Percentiles rank a stretch among this genome's conserved stretches.
Evolutionary conservation across 2,329 filamentous ascomycete species (phyloP).

Genomic region (Cladosporium austrohemisphaericum): DNA sequence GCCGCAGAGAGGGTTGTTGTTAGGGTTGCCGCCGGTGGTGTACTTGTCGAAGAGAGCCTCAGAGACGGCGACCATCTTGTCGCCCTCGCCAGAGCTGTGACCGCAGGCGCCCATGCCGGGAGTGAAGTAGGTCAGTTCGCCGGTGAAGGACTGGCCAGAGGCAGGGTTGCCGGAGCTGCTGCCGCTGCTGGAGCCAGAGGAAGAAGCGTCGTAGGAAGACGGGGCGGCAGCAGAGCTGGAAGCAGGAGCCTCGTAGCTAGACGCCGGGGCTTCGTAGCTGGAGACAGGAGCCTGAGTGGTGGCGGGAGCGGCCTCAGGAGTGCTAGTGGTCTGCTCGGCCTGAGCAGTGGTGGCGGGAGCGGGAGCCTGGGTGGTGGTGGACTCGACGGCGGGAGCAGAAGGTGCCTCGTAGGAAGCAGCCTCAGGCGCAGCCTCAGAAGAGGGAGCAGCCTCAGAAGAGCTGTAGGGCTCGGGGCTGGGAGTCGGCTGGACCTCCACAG

Average conservation of each 20-base stretch:
- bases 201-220: conserved; percentile 19
- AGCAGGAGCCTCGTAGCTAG: conserved; percentile 20
- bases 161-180: conserved; percentile 17
- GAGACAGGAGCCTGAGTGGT: conserved; percentile 18
- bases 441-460: conserved; percentile 12
- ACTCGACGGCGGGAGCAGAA: conserved; percentile 13
- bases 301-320: conserved; percentile 6
- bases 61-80: conserved; percentile 68
- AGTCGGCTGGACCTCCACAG: conserved; percentile 16
- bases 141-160: conserved; percentile 43
- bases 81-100: conserved; percentile 51
- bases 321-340: conserved; percentile 15
- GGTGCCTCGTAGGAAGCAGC: conserved; percentile 15
- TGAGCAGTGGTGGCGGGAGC: conserved; percentile 5
- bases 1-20: conserved; percentile 68
- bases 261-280: conserved; percentile 26
- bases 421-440: conserved; percentile 10
- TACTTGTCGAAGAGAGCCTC: conserved; percentile 58
- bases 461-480: conserved; percentile 8
- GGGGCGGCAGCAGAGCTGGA: conserved; percentile 16
- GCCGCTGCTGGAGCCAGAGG: conserved; percentile 17
- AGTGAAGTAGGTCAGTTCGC: conserved; percentile 72
- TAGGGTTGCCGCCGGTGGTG: conserved; percentile 41
- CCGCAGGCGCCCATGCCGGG: conserved; percentile 69
- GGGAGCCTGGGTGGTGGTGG: conserved; percentile 7